These are phyloP conservation scores for Agastache rugosa DNA, from an alignment of 257 asterid genomes.

Conservation along the genomic window DNA sequence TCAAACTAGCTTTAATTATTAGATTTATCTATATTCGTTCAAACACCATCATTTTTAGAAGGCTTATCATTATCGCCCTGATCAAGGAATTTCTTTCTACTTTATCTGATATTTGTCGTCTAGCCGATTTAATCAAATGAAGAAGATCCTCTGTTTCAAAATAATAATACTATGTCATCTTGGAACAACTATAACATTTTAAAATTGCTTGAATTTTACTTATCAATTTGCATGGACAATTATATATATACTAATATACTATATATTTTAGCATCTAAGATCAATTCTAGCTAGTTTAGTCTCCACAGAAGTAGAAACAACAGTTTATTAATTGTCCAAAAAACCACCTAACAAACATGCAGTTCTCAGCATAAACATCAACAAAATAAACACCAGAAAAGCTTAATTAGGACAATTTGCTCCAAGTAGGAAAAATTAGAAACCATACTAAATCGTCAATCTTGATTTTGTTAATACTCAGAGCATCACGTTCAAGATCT, in stretches of 20 bases:
- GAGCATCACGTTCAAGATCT: conserved; percentile 64
- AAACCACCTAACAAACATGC: not conserved
- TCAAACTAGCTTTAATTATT: not conserved
- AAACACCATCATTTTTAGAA: conserved; percentile 20
- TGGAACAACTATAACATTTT: not conserved
- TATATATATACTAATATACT: too few relatives aligned
- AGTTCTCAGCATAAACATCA: conserved; percentile 7
- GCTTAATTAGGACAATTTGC: not conserved
- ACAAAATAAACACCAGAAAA: not conserved
- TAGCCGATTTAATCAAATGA: not conserved
- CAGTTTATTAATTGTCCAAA: not conserved
- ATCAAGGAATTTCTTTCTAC: conserved; percentile 3
- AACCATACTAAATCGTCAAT: not conserved
- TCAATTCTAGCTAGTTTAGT: not conserved
- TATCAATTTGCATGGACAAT: not conserved
- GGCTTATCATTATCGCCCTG: not conserved
- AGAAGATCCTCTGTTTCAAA: not conserved
- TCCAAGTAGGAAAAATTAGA: not conserved
- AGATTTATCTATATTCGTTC: not conserved
- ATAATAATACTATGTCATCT: not conserved
- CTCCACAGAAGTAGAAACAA: not conserved
- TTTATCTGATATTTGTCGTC: not conserved
- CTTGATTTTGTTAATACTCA: conserved; percentile 23
- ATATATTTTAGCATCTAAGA: too few relatives aligned
- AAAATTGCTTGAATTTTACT: not conserved